Conservation (phyloP, 768 basidiomycete species). For the Mycena indigotica region DNA sequence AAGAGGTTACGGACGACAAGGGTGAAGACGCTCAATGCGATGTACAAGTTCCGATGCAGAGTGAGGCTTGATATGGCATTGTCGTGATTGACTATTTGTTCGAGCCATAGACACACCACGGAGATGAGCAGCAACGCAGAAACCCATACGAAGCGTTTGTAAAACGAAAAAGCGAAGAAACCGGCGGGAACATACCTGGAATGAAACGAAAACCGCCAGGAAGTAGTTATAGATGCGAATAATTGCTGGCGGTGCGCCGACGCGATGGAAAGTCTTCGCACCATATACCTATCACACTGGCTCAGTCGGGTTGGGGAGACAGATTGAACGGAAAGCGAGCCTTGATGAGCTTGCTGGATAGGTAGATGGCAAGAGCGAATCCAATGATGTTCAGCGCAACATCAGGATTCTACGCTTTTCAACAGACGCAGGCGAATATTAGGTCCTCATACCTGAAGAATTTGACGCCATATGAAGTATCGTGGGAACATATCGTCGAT, state of each 20-base stretch:
- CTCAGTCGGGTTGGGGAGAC: background rate
- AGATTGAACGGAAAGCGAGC: background rate
- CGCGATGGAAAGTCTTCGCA: slow-evolving; percentile 35
- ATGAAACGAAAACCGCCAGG: slow-evolving; percentile 32
- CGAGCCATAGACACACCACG: slow-evolving; percentile 32
- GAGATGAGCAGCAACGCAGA: slow-evolving; percentile 33
- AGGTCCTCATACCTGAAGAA: slow-evolving; percentile 7
- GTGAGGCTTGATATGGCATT: slow-evolving; percentile 25
- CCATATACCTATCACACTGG: slow-evolving; percentile 10
- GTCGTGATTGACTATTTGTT: slow-evolving; percentile 27
- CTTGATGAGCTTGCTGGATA: slow-evolving; percentile 22
- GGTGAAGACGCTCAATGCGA: slow-evolving; percentile 26
- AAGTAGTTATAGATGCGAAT: slow-evolving; percentile 37
- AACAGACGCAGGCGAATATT: background rate
- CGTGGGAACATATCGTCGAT: slow-evolving; percentile 15
- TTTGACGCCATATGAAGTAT: slow-evolving; percentile 16
- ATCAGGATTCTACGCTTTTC: slow-evolving; percentile 15
- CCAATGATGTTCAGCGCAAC: slow-evolving; percentile 16
- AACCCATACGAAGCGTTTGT: too few species aligned
- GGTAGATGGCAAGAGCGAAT: slow-evolving; percentile 13
- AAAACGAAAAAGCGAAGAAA: too few species aligned
- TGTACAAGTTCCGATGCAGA: slow-evolving; percentile 20
- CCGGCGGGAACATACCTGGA: too few species aligned
- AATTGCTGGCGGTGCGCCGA: slow-evolving; percentile 36
- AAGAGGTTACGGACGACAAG: slow-evolving; percentile 23